Conservation (phyloP, 768 basidiomycete genomes). For the Mycena haematopus region DNA sequence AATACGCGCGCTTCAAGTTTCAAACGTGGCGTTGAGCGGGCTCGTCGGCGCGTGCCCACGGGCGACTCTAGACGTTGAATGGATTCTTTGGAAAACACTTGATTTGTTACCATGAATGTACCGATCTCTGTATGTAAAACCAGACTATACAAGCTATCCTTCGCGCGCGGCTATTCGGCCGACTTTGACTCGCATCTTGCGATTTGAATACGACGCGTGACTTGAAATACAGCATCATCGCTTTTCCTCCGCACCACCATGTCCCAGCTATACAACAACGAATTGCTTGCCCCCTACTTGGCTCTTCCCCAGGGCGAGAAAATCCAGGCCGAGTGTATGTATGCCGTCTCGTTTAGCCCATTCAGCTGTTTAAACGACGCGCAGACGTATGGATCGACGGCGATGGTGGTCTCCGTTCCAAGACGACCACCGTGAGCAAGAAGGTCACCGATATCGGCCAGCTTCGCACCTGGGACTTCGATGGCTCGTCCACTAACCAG, state of each 20-base stretch:
- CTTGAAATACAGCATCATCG: slow-evolving; percentile 9
- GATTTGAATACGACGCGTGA: no score
- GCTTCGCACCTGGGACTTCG: slow-evolving; percentile 98
- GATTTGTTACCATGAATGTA: no score
- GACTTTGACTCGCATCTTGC: no score
- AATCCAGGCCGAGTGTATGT: slow-evolving; percentile 91
- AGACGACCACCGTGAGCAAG: slow-evolving; percentile 92
- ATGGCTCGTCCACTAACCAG: slow-evolving; percentile 97
- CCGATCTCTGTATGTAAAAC: no score
- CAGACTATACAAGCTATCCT: no score
- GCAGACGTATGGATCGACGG: slow-evolving; percentile 98
- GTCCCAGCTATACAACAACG: slow-evolving; percentile 66
- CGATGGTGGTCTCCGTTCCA: slow-evolving; percentile 91
- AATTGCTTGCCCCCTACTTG: slow-evolving; percentile 90
- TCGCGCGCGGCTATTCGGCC: no score
- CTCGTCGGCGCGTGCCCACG: no score
- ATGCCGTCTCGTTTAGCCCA: slow-evolving; percentile 18
- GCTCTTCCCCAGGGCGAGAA: slow-evolving; percentile 89
- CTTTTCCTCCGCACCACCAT: slow-evolving; percentile 22
- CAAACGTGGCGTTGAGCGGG: no score
- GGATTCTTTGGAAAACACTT: no score
- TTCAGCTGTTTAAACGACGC: slow-evolving; percentile 28
- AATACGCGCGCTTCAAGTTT: no score
- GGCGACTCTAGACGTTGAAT: no score
- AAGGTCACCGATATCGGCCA: slow-evolving; percentile 87